Conservation (phyloP, 192 early-diverging fungal species). For the Anaeromyces robustus region DNA sequence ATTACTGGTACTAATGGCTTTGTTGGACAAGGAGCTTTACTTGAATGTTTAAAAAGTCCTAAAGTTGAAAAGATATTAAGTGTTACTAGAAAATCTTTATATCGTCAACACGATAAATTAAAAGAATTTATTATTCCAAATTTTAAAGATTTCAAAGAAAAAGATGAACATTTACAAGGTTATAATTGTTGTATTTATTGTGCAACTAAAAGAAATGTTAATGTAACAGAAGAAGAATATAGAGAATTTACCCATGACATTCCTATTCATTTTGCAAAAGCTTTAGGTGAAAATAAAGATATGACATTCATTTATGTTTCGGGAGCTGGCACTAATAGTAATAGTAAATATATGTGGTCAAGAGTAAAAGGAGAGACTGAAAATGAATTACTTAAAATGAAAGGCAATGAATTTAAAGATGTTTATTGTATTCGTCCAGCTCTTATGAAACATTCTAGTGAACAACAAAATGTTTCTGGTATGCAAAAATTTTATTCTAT, state of each 20-base stretch:
- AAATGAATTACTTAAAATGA: neutral
- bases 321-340: too few species aligned
- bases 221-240: neutral
- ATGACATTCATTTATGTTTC: neutral
- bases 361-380: neutral
- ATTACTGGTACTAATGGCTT: neutral
- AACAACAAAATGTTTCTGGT: neutral
- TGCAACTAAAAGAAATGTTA: neutral
- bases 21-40: neutral
- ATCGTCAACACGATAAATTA: neutral
- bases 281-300: neutral
- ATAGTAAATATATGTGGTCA: neutral
- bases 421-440: neutral
- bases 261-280: neutral
- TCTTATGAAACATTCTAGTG: neutral
- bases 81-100: neutral
- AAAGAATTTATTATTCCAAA: neutral
- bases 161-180: neutral
- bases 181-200: neutral
- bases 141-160: neutral
- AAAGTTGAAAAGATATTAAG: neutral
- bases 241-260: neutral
- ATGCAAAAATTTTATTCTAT: neutral
- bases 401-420: neutral
- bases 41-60: neutral